These are phyloP conservation scores for Penicillium sclerotigenum DNA, from an alignment of 2,329 filamentous ascomycete species.

Conservation along the genomic window DNA sequence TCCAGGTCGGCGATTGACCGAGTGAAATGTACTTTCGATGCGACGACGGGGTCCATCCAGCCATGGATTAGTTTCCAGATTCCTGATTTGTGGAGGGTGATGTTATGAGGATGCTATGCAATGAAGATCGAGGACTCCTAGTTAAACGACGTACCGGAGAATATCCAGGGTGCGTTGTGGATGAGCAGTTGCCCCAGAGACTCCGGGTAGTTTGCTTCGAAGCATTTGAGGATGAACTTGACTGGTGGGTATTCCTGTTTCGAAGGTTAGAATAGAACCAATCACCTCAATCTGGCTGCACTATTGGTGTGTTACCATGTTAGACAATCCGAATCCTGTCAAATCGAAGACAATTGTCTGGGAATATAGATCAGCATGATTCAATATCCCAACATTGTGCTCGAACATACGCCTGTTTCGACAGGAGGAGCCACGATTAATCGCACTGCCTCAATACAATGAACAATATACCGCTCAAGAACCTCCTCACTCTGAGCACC, in stretches of 20 bases:
- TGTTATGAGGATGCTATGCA: not conserved
- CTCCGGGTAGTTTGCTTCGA: constrained; percentile 96
- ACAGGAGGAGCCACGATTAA: constrained; percentile 71
- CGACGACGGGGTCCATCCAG: constrained; percentile 94
- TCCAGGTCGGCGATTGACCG: constrained; percentile 73
- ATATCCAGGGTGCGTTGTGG: constrained; percentile 93
- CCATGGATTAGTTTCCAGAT: constrained; percentile 91
- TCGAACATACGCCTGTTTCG: constrained; percentile 75
- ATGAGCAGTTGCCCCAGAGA: constrained; percentile 82
- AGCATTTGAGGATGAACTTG: constrained; percentile 98
- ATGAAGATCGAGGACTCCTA: too few relatives aligned
- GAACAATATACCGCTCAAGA: constrained; percentile 84
- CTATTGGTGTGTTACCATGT: constrained; percentile 63
- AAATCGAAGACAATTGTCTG: constrained; percentile 91
- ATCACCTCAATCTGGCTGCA: not conserved
- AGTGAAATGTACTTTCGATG: constrained; percentile 86
- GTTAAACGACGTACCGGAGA: constrained; percentile 63
- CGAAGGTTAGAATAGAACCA: not conserved
- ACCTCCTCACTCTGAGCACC: constrained; percentile 79
- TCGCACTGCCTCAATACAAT: constrained; percentile 81
- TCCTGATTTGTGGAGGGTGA: constrained; percentile 45
- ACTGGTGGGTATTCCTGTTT: constrained; percentile 79
- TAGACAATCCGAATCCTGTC: constrained; percentile 84
- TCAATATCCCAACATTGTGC: not conserved
- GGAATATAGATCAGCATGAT: not conserved